Evolutionary conservation across 208 protist species (phyloP), one percentile per base, ranked within the genome.

Genomic region (Acanthamoeba castellanii): DNA sequence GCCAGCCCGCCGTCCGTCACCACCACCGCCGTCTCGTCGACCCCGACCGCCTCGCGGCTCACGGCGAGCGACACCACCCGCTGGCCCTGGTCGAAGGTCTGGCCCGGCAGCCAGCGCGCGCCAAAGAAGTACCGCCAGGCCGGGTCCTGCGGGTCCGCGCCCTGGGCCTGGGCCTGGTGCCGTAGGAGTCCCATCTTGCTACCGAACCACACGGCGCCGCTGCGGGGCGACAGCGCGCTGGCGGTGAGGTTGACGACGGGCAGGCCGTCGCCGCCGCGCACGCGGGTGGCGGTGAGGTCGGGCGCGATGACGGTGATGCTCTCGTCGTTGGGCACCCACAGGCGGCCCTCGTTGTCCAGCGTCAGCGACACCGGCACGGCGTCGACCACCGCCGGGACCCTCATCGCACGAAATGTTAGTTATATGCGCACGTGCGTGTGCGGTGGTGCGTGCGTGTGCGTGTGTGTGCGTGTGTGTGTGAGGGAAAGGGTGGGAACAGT

Each of bases 41-140:
- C 70, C 22, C 22, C 82, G 11, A 22, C 81, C 27, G 11, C 25
- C 55, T 72, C 64, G 30, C 16, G 14, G 22, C 20, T 72, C 18
- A 78, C 66, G 25, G 87, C 87, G 5, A 92, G 45, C 42, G 87
- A 92, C 13, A 45, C 45, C 42, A 92, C 87, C 13, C 42, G 34
- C 55, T 78, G 55, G 42, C 59, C 70, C 25, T 45, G 95, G 27
- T 32, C 45, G 82, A 95, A 94, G 20, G 20, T 55, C 27, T 30
- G 8, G 61, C 95, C 95, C 13, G 95, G 95, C 13, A 95, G 95
- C 95, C 95, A 96, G 5, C 95, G 47, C 7, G 92, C 18, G 34
- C 95, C 95, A 32, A 68, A 95, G 70, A 95, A 95, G 25, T 95
- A 95, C 45, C 74, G 78, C 95, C 95, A 96, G 30, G 22, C 45